A percentile compares a stretch with the other conserved stretches of the same genome.
Evolutionary conservation across 129 eudicot species (phyloP).

Genomic region (Lactuca sativa): DNA sequence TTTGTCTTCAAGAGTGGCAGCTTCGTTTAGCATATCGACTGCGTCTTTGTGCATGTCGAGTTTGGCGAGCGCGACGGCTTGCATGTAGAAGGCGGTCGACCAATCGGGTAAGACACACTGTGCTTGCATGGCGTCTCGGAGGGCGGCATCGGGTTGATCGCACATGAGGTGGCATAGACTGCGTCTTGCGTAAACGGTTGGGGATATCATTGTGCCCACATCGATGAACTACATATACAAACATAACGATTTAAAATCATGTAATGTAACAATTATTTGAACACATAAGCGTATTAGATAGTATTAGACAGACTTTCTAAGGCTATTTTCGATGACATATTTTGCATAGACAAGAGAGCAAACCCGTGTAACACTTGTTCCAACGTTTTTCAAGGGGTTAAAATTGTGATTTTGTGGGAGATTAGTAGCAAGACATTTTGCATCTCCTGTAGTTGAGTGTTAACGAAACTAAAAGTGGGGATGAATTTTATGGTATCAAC

Average conservation of each 20-base stretch:
- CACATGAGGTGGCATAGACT: conserved; percentile 90
- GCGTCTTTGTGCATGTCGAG: conserved; percentile 97
- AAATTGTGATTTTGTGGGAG: too few relatives aligned
- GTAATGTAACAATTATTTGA: too few relatives aligned
- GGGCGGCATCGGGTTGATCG: conserved; percentile 90
- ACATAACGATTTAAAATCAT: background rate
- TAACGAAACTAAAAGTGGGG: too few relatives aligned
- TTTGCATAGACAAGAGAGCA: too few relatives aligned
- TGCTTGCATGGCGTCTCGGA: conserved; percentile 96
- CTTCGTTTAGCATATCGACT: conserved; percentile 90
- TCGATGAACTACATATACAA: conserved; percentile 64
- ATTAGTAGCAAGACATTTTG: too few relatives aligned
- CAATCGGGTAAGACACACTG: conserved; percentile 94
- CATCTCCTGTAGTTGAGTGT: too few relatives aligned
- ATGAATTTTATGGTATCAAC: too few relatives aligned
- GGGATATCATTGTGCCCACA: conserved; percentile 93
- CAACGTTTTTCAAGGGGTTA: too few relatives aligned
- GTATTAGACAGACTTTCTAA: too few relatives aligned
- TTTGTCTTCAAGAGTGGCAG: conserved; percentile 83
- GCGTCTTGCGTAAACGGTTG: conserved; percentile 82
- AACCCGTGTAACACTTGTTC: too few relatives aligned
- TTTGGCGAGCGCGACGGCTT: conserved; percentile 89
- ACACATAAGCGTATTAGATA: too few relatives aligned
- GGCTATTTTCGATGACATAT: too few relatives aligned
- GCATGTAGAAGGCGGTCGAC: conserved; percentile 97